Base-by-base conservation (phyloP, 2,329 filamentous ascomycete genomes). In the Harringtonia lauricola region DNA sequence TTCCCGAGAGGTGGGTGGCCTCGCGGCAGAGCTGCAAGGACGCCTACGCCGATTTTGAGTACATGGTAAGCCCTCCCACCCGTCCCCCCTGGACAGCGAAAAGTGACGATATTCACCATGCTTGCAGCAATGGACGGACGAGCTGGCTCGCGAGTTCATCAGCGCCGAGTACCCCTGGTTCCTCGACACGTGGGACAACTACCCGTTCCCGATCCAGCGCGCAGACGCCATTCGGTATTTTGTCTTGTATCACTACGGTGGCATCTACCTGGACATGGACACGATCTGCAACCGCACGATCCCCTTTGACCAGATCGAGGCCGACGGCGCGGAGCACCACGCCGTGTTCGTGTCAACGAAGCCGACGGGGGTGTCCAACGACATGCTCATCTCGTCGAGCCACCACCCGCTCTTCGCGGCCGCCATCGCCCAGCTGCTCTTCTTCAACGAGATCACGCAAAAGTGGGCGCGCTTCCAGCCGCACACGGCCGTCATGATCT, bases 191-290 rank as follows among this genome's bases (percentile, higher is more conserved):
- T 92, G 84, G 56, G 79, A 86, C 55, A 71, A 71, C 54, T 90
- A 89, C 63, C 71, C 68, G 28, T 85, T 81, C 59, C 78, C 81
- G 13, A 87, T 90, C 50, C 82, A 89, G 63, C 76, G 83, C 48
- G 82, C 84, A 44, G 85, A 90, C 56, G 71, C 83, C 6, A 83
- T 90, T 54, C 75, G 85, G 41, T 90, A 90, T 64, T 89, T 90
- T 57, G 71, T 88, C 18, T 70, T 92, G 28, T 72, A 79, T 42
- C 76, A 86, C 60, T 89, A 77, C 57, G 86, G 86, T 44, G 86
- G 86, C 34, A 79, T 87, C 44, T 90, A 90, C 61, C 79, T 90
- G 52, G 85, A 92, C 56, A 64, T 90, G 39, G 85, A 92, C 60
- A 69, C 36, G 8, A 28, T 43, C 31, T 50, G 48, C 46, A 13